Conservation (phyloP, 2,329 filamentous ascomycete genomes). For the Colletotrichum tofieldiae region DNA sequence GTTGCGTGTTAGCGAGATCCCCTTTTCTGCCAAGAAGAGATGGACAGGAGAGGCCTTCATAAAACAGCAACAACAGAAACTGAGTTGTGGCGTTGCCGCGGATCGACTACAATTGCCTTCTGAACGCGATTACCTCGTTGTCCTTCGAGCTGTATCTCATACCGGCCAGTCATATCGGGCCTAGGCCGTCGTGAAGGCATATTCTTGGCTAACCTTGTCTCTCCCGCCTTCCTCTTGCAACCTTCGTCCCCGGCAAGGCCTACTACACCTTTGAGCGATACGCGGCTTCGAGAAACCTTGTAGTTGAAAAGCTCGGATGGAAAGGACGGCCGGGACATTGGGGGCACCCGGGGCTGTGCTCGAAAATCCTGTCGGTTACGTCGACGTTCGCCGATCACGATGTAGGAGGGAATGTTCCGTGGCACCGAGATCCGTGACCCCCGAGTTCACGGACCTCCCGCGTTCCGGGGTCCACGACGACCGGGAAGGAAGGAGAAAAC, state of each 20-base stretch:
- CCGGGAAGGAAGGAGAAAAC: neutral
- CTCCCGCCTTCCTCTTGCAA: neutral
- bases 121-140: neutral
- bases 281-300: neutral
- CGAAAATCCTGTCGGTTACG: neutral
- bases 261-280: neutral
- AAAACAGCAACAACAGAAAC: neutral
- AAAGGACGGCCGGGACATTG: neutral
- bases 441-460: neutral
- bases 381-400: neutral
- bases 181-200: conserved; percentile 1
- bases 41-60: neutral
- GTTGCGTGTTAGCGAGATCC: conserved; percentile 1
- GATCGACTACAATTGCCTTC: conserved; percentile 17
- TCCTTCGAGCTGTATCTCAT: neutral
- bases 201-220: conserved; percentile 19
- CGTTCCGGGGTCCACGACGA: neutral
- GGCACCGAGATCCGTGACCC: neutral
- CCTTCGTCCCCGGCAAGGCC: neutral
- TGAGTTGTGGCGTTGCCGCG: neutral
- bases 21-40: neutral
- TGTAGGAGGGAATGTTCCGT: neutral
- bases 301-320: neutral
- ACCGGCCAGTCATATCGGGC: conserved; percentile 1
- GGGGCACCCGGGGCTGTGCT: neutral